Conservation (phyloP, 768 basidiomycete species). For the Rhodocollybia butyracea region DNA sequence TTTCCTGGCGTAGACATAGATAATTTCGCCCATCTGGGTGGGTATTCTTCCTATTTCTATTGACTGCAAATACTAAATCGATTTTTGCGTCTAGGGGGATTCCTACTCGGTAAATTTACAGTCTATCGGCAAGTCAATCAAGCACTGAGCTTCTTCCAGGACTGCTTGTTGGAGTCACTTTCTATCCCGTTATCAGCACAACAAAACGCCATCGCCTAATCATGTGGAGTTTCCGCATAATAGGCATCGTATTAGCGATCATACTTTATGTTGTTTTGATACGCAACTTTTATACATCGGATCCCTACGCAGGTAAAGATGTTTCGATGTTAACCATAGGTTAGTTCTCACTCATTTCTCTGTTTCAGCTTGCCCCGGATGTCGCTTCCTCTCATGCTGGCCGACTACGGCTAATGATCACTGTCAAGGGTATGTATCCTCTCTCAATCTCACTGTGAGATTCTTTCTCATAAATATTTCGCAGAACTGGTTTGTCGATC, state of each 20-base stretch:
- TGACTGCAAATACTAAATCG: neutral
- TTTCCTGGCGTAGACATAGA: slow-evolving; percentile 62
- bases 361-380: slow-evolving; percentile 72
- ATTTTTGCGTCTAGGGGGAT: slow-evolving; percentile 82
- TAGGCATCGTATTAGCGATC: slow-evolving; percentile 72
- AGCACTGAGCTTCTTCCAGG: slow-evolving; percentile 54
- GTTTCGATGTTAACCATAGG: slow-evolving; percentile 3
- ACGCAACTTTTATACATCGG: slow-evolving; percentile 85
- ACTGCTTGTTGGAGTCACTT: slow-evolving; percentile 73
- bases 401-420: slow-evolving; percentile 71
- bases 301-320: slow-evolving; percentile 76
- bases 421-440: slow-evolving; percentile 50
- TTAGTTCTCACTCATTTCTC: neutral
- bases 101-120: slow-evolving; percentile 36
- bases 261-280: slow-evolving; percentile 80
- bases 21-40: slow-evolving; percentile 66
- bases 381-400: slow-evolving; percentile 88
- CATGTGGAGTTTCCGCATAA: slow-evolving; percentile 69
- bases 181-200: slow-evolving; percentile 87
- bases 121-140: too few species aligned
- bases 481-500: slow-evolving; percentile 1
- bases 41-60: neutral
- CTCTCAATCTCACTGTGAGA: neutral
- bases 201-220: slow-evolving; percentile 70
- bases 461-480: neutral